These are phyloP conservation scores for Fusarium sp. DNA, from an alignment of 2,329 filamentous ascomycete species.

Conservation along the genomic window DNA sequence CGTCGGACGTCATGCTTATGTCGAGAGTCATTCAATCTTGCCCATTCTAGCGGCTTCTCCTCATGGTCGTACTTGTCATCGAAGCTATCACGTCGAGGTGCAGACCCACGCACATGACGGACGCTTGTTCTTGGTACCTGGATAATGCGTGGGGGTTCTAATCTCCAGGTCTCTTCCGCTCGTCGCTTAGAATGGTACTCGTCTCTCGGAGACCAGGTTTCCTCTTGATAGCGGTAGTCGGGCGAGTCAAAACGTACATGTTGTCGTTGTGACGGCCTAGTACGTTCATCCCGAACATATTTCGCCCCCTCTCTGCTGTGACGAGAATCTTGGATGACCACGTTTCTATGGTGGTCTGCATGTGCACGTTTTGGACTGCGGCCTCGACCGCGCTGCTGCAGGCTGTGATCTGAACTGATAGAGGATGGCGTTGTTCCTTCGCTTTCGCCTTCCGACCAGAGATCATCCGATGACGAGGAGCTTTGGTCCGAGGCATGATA, in stretches of 20 bases:
- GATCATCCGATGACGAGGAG: conserved; percentile 17
- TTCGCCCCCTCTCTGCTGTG: conserved; percentile 1
- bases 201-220: conserved; percentile 21
- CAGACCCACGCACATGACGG: conserved; percentile 31
- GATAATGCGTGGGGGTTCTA: conserved; percentile 31
- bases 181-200: conserved; percentile 1
- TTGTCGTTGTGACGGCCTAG: conserved; percentile 3
- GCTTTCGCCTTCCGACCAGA: conserved; percentile 25
- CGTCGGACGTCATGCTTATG: conserved; percentile 12
- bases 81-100: conserved; percentile 31
- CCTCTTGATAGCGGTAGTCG: background rate
- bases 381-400: conserved; percentile 2
- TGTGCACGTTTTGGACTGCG: conserved; percentile 20
- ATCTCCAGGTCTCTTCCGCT: conserved; percentile 23
- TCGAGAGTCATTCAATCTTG: conserved; percentile 20
- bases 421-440: conserved; percentile 33
- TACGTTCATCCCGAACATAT: background rate
- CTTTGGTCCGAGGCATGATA: conserved; percentile 20
- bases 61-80: conserved; percentile 6
- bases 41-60: conserved; percentile 32
- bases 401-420: conserved; percentile 17
- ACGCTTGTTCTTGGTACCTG: conserved; percentile 20
- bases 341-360: conserved; percentile 5
- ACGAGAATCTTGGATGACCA: conserved; percentile 12
- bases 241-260: conserved; percentile 23